These are phyloP conservation scores for Shiraia sp. DNA, from an alignment of 2,329 filamentous ascomycete genomes.

Conservation along the genomic window DNA sequence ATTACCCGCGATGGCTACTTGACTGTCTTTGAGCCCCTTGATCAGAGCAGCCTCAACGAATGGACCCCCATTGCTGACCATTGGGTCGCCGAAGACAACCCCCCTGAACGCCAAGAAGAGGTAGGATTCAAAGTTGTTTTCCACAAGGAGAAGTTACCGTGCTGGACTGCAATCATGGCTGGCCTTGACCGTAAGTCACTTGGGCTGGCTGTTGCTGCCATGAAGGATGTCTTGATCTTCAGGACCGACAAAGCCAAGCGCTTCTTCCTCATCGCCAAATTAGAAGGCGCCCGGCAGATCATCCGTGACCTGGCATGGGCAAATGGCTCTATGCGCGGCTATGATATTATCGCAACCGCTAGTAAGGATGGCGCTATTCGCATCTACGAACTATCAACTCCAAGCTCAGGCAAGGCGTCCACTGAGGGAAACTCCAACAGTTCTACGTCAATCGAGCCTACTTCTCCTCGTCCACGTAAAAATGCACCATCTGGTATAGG, in stretches of 20 bases:
- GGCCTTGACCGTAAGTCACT: conserved; percentile 81
- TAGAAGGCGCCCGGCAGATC: conserved; percentile 73
- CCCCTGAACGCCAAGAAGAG: conserved; percentile 78
- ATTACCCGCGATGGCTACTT: conserved; percentile 82
- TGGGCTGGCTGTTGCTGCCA: conserved; percentile 81
- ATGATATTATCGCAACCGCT: conserved; percentile 87
- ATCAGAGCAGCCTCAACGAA: conserved; percentile 77
- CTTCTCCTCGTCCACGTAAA: conserved; percentile 33
- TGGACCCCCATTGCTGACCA: conserved; percentile 79
- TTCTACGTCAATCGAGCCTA: conserved; percentile 21
- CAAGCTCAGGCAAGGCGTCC: conserved; percentile 49
- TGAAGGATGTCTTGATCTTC: conserved; percentile 82
- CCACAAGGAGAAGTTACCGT: conserved; percentile 82
- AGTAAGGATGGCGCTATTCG: conserved; percentile 89
- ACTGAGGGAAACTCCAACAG: conserved; percentile 24
- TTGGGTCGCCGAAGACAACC: conserved; percentile 64
- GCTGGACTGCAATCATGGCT: conserved; percentile 75
- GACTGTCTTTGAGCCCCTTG: conserved; percentile 81
- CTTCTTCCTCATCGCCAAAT: conserved; percentile 81
- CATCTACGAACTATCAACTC: conserved; percentile 79
- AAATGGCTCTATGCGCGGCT: conserved; percentile 84
- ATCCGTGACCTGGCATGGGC: conserved; percentile 92
- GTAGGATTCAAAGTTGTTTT: conserved; percentile 84
- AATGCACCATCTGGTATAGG: conserved; percentile 57
- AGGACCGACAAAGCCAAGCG: conserved; percentile 74